Conservation (phyloP, 352 stramenopile species). For the Phytophthora brassicae region DNA sequence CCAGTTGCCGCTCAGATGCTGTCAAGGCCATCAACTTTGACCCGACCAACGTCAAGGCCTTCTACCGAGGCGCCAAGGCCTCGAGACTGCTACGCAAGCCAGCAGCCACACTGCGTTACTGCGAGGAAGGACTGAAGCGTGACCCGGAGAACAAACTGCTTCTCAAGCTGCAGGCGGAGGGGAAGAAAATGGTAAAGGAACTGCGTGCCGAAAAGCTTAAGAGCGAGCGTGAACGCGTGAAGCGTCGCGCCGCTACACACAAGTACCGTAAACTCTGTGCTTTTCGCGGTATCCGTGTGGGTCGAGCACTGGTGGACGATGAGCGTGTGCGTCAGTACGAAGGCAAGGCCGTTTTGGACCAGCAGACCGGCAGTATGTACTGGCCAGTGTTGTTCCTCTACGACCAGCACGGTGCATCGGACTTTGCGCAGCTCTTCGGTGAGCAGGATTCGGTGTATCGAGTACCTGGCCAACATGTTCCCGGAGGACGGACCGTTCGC, state of each 20-base stretch:
- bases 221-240: slow-evolving; percentile 68
- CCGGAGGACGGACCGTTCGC: slow-evolving; percentile 82
- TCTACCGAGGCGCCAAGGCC: slow-evolving; percentile 82
- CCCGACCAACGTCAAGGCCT: slow-evolving; percentile 77
- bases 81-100: slow-evolving; percentile 79
- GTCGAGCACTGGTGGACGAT: slow-evolving; percentile 74
- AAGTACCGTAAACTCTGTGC: slow-evolving; percentile 81
- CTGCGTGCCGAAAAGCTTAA: slow-evolving; percentile 63
- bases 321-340: slow-evolving; percentile 82
- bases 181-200: slow-evolving; percentile 58
- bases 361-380: slow-evolving; percentile 57
- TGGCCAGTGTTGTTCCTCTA: slow-evolving; percentile 88
- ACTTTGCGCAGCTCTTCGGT: slow-evolving; percentile 82
- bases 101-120: slow-evolving; percentile 81
- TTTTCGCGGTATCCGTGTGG: slow-evolving; percentile 64
- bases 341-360: slow-evolving; percentile 75
- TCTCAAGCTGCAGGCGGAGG: slow-evolving; percentile 67
- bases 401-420: slow-evolving; percentile 80
- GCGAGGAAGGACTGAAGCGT: slow-evolving; percentile 66
- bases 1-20: slow-evolving; percentile 78
- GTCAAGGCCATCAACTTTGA: slow-evolving; percentile 73
- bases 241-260: slow-evolving; percentile 61
- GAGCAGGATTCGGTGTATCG: slow-evolving; percentile 81
- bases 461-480: slow-evolving; percentile 90
- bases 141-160: slow-evolving; percentile 82